Base-by-base conservation (phyloP, 164 flowering plant species). In the Aristolochia contorta region DNA sequence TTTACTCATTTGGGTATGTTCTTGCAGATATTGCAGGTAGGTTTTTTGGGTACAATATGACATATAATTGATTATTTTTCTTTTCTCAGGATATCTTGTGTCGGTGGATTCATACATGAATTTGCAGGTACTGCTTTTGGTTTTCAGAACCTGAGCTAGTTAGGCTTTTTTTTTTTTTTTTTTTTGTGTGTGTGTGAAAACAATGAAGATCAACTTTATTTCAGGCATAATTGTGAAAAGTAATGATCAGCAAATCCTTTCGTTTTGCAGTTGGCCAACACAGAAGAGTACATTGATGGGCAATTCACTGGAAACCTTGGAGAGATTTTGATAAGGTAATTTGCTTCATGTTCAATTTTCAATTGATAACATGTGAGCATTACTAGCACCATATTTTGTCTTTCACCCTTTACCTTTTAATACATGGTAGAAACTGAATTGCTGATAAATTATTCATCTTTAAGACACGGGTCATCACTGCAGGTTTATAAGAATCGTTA, bases 261-360 rank as follows among this genome's bases (percentile, higher is more conserved):
- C 65, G 58, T 9, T 23, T 53, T 75, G 69, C 81, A 93, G 96
- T 80, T 93, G 57, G 97, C 92, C 47, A 88, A 83, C 66, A 78
- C 92, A 48, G 98, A 93, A 69, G 98, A 93, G 57, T 87, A 75
- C 58, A 78, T 90, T 58, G 98, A 93, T 56, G 97, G 97, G 3
- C 83, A 90, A 37, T 75, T 78, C 69, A 83, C 89, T 48, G 98
- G 98, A 65, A 81, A 83, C 60, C 86, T 89, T 19, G 97, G 98
- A 71, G 98, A 93, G 82, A 90, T 90, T 60, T 72, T 93, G 70
- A 90, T 93, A 65, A 86, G 98, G 98, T 93, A 77, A 54, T 10
- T 37, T 51, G 22, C 32, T 20, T 21, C 23, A n/a, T n/a, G n/a
- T 20, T 20, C n/a, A 1, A 22, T 53, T 0, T 4, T 49, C 20